Percentiles rank a stretch among this genome's conserved stretches.
Evolutionary conservation across 805 yeast species (phyloP).

Genomic region (Cyberlindnera euphorbiae): DNA sequence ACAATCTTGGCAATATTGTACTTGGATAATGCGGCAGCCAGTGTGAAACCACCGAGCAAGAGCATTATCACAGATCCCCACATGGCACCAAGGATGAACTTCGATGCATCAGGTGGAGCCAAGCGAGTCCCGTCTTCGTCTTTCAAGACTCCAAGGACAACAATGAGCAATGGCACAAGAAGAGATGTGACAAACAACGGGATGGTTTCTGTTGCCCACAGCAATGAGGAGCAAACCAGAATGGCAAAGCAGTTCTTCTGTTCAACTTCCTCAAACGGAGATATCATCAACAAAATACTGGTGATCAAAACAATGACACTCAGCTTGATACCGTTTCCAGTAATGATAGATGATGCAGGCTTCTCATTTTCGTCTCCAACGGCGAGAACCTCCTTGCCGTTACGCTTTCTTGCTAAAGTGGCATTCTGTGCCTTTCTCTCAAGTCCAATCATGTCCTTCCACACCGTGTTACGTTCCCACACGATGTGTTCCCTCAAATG

Average conservation of each 20-base stretch:
- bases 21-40: conserved; percentile 92
- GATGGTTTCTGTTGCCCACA: conserved; percentile 95
- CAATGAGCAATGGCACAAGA: conserved; percentile 76
- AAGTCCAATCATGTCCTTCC: conserved; percentile 93
- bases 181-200: conserved; percentile 89
- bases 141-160: conserved; percentile 63
- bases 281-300: conserved; percentile 35
- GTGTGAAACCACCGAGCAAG: conserved; percentile 86
- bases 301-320: conserved; percentile 45
- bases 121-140: conserved; percentile 49
- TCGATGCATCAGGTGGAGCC: conserved; percentile 64
- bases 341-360: conserved; percentile 15
- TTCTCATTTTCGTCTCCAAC: conserved; percentile 27
- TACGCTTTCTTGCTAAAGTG: conserved; percentile 31
- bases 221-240: conserved; percentile 70
- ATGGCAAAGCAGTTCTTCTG: conserved; percentile 84
- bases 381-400: conserved; percentile 17
- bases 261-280: conserved; percentile 51
- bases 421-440: conserved; percentile 86
- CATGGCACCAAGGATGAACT: conserved; percentile 79
- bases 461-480: conserved; percentile 96
- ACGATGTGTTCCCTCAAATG: conserved; percentile 87
- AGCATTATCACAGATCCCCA: conserved; percentile 94
- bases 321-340: conserved; percentile 41
- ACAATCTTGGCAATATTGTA: conserved; percentile 82